Evolutionary conservation across 2,329 filamentous ascomycete genomes (phyloP).

Genomic region (Fonsecaea monophora): DNA sequence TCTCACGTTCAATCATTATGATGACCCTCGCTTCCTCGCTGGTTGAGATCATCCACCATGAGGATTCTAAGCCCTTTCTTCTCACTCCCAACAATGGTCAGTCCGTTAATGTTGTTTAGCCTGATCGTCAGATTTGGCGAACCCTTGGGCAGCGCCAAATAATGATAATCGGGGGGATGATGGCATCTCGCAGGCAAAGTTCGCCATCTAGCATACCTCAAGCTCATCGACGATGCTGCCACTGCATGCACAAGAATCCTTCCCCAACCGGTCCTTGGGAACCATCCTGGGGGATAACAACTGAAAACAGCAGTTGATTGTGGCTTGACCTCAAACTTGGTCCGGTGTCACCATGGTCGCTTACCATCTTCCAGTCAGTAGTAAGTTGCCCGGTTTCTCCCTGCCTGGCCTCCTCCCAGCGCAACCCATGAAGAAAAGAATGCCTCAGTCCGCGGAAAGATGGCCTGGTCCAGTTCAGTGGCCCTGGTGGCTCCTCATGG

Average conservation of each 20-base stretch:
- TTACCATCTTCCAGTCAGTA: conserved; percentile 21
- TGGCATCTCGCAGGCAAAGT: conserved; percentile 17
- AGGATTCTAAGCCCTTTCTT: neutral
- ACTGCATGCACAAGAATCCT: conserved; percentile 11
- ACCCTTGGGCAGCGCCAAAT: neutral
- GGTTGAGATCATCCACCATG: neutral
- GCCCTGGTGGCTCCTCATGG: neutral
- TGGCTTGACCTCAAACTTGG: conserved; percentile 22
- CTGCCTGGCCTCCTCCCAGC: conserved; percentile 9
- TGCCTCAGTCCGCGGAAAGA: conserved; percentile 20
- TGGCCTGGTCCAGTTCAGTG: conserved; percentile 6
- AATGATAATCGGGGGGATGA: conserved; percentile 10
- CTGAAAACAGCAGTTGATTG: conserved; percentile 15
- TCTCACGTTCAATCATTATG: neutral
- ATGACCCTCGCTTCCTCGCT: neutral
- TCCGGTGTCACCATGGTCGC: conserved; percentile 16
- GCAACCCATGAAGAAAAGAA: conserved; percentile 12
- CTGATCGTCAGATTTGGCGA: conserved; percentile 1
- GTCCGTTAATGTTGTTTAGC: neutral
- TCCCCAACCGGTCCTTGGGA: neutral
- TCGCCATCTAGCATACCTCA: conserved; percentile 9
- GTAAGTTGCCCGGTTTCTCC: conserved; percentile 10
- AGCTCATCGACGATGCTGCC: conserved; percentile 13
- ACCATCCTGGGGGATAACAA: conserved; percentile 2
- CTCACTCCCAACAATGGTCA: neutral